Percentiles rank a stretch among this genome's conserved stretches.
phyloP scores from a whole-genome alignment of 2,329 filamentous ascomycete species.

The Monilinia polystroma region DNA sequence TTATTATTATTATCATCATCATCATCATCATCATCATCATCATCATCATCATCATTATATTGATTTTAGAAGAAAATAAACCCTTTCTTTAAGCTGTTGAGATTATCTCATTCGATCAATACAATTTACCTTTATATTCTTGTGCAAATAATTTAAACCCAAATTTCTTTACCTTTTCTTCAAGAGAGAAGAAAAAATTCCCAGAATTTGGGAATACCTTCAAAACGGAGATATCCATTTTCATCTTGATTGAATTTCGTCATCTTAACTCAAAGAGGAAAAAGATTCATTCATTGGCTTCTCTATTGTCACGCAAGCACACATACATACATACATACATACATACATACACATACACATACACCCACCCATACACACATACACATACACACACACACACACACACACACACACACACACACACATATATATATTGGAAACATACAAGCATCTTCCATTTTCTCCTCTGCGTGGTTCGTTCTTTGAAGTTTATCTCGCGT shows the following conservation, averaged over 20 bases:
- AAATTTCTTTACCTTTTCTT: not conserved
- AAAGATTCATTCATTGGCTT: not conserved
- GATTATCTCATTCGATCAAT: conserved; percentile 5
- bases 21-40: no score
- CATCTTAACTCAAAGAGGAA: not conserved
- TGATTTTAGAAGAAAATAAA: conserved; percentile 5
- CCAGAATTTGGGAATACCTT: not conserved
- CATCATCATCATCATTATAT: no score
- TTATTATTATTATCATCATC: no score
- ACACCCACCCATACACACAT: not conserved
- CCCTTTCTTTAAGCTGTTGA: conserved; percentile 9
- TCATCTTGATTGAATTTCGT: not conserved
- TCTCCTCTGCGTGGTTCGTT: conserved; percentile 9
- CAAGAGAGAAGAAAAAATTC: not conserved
- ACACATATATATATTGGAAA: conserved; percentile 13
- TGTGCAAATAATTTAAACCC: not conserved
- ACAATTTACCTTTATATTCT: not conserved
- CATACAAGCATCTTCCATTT: conserved; percentile 16
- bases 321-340: conserved; percentile 9
- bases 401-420: conserved; percentile 1
- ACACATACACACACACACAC: no score
- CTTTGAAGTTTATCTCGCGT: conserved; percentile 22
- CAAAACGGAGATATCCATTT: conserved; percentile 17
- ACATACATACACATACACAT: conserved; percentile 13
- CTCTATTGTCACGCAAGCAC: conserved; percentile 10